These are phyloP conservation scores for Rubia tinctorum DNA, from an alignment of 305 asterid genomes.

Conservation along the genomic window DNA sequence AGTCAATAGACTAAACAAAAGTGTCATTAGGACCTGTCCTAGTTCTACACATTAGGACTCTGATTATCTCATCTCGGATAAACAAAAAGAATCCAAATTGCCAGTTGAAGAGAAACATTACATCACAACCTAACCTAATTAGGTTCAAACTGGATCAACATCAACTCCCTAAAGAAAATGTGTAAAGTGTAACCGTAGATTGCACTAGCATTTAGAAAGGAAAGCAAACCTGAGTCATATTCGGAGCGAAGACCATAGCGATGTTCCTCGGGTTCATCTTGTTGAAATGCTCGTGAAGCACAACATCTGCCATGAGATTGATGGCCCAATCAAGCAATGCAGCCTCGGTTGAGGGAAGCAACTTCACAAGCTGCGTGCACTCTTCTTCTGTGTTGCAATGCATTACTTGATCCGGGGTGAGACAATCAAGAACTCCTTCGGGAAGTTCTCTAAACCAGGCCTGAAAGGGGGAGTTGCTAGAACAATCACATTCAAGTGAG, in stretches of 20 bases:
- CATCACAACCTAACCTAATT: too few relatives aligned
- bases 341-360: slow-evolving; percentile 65
- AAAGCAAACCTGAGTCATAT: slow-evolving; percentile 70
- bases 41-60: too few relatives aligned
- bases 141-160: too few relatives aligned
- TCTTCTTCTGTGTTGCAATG: slow-evolving; percentile 85
- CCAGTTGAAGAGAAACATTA: background rate
- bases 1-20: background rate
- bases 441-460: slow-evolving; percentile 97
- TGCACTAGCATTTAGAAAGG: background rate
- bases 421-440: slow-evolving; percentile 64
- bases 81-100: background rate
- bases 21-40: too few relatives aligned
- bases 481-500: background rate
- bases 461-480: slow-evolving; percentile 29
- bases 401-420: slow-evolving; percentile 75
- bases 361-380: slow-evolving; percentile 48
- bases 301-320: slow-evolving; percentile 81
- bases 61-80: background rate
- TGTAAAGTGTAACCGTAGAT: background rate
- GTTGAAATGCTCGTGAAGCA: slow-evolving; percentile 50
- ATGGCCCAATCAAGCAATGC: slow-evolving; percentile 77
- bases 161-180: too few relatives aligned
- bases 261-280: slow-evolving; percentile 86
- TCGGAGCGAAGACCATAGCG: slow-evolving; percentile 92